Evolutionary conservation across 768 basidiomycete genomes (phyloP), one percentile per base, ranked within the genome.

Genomic region (Kwoniella mangroviensis): DNA sequence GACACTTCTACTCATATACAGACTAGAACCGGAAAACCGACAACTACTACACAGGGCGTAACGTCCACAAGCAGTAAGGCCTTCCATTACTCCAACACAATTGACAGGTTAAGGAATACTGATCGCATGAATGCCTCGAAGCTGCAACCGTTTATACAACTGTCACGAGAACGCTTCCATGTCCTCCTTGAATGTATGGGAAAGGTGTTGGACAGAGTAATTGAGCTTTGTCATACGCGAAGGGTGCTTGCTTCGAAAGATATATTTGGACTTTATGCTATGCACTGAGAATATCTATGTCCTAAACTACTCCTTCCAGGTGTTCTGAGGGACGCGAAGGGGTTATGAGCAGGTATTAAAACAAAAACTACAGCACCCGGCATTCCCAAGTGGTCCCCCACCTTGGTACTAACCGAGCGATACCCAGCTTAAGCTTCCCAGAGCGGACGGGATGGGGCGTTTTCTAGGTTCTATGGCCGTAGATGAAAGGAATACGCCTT

Each of bases 391-490:
- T 60, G 58, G 58, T 60, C 58, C 58, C 58, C 58, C 58, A 60
- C 58, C 58, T 60, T 60, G 58, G 58, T 60, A 60, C 58, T 60
- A 60, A 60, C 58, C 58, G 58, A 60, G 58, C 58, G 58, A 60
- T 60, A 60, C 19, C 40, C 41, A 60, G 42, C 58, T 60, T 60
- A 60, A 34, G 40, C 21, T 60, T 19, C 58, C 34, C 15, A 17
- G 58, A 60, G 58, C 58, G n/a, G 42, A 60, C 58, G 58, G 41
- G 58, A 60, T 17, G 15, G 34, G 58, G 21, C 40, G 58, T 26
- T 60, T 60, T 60, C 13, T 60, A 26, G 40, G 19, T 60, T 60
- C 58, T 60, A 42, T 60, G 58, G 58, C 58, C 58, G 58, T 60
- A 60, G 58, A 60, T 60, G 58, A 43, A 60, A n/a, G n/a, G n/a